phyloP scores from a whole-genome alignment of 495 filamentous ascomycete genomes.

The Lichenothelia convexa region DNA sequence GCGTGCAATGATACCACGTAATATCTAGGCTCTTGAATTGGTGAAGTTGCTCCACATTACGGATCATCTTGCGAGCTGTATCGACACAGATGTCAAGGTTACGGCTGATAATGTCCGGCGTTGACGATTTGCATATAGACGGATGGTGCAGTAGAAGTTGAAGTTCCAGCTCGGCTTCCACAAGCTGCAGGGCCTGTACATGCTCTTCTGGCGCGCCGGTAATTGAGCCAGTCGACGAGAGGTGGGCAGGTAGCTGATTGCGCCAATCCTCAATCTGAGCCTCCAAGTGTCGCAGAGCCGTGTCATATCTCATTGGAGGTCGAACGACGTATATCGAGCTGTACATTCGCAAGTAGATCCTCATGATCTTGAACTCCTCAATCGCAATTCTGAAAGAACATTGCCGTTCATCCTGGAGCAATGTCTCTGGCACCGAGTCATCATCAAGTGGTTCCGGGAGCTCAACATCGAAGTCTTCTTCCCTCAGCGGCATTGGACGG shows the following conservation, averaged over 20 bases:
- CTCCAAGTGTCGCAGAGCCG: constrained; percentile 43
- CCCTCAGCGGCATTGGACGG: constrained; percentile 49
- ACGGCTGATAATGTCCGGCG: constrained; percentile 38
- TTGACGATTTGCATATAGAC: constrained; percentile 43
- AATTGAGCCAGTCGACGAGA: too few species aligned
- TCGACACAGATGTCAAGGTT: constrained; percentile 53
- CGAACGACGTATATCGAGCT: constrained; percentile 49
- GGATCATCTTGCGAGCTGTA: constrained; percentile 41
- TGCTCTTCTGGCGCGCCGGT: constrained; percentile 26
- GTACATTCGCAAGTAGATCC: constrained; percentile 51
- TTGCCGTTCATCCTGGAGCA: constrained; percentile 28
- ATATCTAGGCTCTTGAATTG: constrained; percentile 54
- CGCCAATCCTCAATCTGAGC: constrained; percentile 35
- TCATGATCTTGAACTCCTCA: constrained; percentile 36
- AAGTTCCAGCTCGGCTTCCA: constrained; percentile 28
- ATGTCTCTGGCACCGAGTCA: constrained; percentile 37
- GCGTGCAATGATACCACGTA: constrained; percentile 56
- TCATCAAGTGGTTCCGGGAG: constrained; percentile 52
- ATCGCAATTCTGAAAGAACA: constrained; percentile 50
- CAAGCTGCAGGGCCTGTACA: constrained; percentile 30
- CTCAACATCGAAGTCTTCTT: constrained; percentile 59
- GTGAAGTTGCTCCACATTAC: constrained; percentile 36
- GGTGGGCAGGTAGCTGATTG: constrained; percentile 36
- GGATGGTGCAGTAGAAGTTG: constrained; percentile 47
- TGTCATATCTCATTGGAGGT: constrained; percentile 39